phyloP scores from a whole-genome alignment of 768 basidiomycete species.

The Xanthoconium stramineum region DNA sequence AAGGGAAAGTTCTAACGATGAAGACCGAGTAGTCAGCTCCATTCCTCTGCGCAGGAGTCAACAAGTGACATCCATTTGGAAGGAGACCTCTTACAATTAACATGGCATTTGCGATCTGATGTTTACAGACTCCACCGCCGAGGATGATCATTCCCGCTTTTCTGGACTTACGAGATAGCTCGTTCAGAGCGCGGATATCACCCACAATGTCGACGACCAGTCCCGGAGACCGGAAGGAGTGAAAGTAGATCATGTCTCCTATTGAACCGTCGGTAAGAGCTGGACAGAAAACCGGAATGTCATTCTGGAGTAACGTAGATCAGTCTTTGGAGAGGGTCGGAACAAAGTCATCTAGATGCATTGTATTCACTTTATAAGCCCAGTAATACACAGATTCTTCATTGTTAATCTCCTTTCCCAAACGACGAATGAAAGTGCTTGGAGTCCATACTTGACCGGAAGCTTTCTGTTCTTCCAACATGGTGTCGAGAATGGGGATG shows the following conservation, averaged over 20 bases:
- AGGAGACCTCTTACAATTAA: conserved; percentile 65
- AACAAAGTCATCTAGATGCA: conserved; percentile 11
- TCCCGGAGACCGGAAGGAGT: conserved; percentile 85
- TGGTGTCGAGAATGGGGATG: conserved; percentile 84
- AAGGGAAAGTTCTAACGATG: conserved; percentile 53
- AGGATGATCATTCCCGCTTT: conserved; percentile 99
- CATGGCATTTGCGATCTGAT: conserved; percentile 99
- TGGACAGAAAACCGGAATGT: conserved; percentile 98
- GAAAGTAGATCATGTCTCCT: conserved; percentile 99
- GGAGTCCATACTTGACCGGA: conserved; percentile 81
- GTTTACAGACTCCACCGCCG: conserved; percentile 98
- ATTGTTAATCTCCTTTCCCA: conserved; percentile 97
- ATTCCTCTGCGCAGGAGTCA: conserved; percentile 63
- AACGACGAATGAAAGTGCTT: conserved; percentile 84
- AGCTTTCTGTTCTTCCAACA: conserved; percentile 85
- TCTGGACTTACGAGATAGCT: conserved; percentile 77
- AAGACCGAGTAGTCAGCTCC: conserved; percentile 97
- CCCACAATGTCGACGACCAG: conserved; percentile 90
- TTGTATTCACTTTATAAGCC: conserved; percentile 89
- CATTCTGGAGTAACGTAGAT: conserved; percentile 59
- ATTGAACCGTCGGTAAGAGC: conserved; percentile 97
- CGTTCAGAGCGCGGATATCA: conserved; percentile 91
- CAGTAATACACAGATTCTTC: conserved; percentile 99
- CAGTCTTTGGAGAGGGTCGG: conserved; percentile 21
- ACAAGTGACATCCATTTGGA: neutral